Conservation (phyloP, 495 filamentous ascomycete genomes). For the Hyaloscypha hepaticicola region DNA sequence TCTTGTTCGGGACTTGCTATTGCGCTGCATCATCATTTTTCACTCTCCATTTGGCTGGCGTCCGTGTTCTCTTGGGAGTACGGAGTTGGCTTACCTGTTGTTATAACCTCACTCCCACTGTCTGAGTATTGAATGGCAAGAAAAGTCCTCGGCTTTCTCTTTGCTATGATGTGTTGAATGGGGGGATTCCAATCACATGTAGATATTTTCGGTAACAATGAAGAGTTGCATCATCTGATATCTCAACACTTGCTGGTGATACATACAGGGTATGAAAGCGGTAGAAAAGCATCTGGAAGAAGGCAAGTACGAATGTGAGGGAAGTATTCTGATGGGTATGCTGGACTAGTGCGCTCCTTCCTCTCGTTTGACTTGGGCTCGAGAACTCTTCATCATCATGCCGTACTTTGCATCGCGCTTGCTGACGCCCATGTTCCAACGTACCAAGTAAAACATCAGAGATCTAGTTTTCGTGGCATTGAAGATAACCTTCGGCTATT, state of each 20-base stretch:
- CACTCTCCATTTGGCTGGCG: slow-evolving; percentile 29
- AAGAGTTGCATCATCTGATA: background rate
- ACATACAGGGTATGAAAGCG: background rate
- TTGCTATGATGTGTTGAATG: slow-evolving; percentile 14
- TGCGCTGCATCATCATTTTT: slow-evolving; percentile 31
- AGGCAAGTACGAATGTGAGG: background rate
- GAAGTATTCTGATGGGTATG: background rate
- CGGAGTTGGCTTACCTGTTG: slow-evolving; percentile 30
- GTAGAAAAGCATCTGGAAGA: background rate
- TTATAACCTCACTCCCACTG: slow-evolving; percentile 13
- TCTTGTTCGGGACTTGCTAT: slow-evolving; percentile 13
- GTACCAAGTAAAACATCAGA: too few species aligned
- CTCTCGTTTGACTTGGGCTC: background rate
- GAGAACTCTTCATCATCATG: too few species aligned
- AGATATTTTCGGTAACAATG: slow-evolving; percentile 1
- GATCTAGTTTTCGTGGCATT: background rate
- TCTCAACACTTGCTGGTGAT: background rate
- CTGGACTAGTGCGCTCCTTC: background rate
- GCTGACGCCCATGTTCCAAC: too few species aligned
- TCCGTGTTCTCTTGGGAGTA: slow-evolving; percentile 26
- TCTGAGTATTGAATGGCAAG: slow-evolving; percentile 25
- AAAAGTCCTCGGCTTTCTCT: slow-evolving; percentile 15
- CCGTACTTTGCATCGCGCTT: too few species aligned
- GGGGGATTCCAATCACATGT: slow-evolving; percentile 1
- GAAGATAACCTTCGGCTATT: background rate